Base-by-base conservation (phyloP, 2,329 filamentous ascomycete genomes). In the Claviceps sp. region DNA sequence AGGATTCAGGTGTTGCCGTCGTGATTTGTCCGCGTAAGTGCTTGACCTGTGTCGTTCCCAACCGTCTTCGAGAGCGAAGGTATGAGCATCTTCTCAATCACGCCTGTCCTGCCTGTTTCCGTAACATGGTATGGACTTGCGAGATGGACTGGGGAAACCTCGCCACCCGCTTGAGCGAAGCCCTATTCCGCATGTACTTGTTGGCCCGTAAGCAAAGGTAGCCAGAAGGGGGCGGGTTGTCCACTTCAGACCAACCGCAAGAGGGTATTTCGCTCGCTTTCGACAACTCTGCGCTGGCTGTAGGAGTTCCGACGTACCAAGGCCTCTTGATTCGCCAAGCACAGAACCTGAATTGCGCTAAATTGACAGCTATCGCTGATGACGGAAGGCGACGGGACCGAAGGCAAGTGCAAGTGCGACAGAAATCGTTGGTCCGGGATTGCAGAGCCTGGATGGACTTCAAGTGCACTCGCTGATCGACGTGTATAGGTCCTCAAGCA, bases 221-320 rank as follows among this genome's bases (percentile, higher is more conserved):
- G 74, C 66, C 43, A 78, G 65, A 4, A 69, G 45, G 0, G 73
- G 73, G 78, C 0, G 73, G 66, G 9, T 66, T 58, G 1, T 63
- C 55, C 40, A 62, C 62, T 47, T 69, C 64, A 0, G 68, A 65
- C 73, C 74, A 77, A 22, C 68, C 69, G 36, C 69, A 65, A 20
- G 77, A 52, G 3, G 77, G 62, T 6, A 70, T 64, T 55, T 78
- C 74, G 40, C 57, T 72, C 5, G 76, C 57, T 3, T 63, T 60
- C 7, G 70, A 70, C 34, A 70, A 70, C 26, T 54, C 50, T 24
- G 54, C 53, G 4, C 55, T 52, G 69, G 68, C 53, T 73, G 66
- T 14, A 74, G 62, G 20, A 77, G 64, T 58, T 76, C 72, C 14
- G 77, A 65, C 2, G 72, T 65, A 8, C 68, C 73, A 5, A 77